These are phyloP conservation scores for Chenopodium berlandieri DNA, from an alignment of 148 eudicot species.

Conservation along the genomic window DNA sequence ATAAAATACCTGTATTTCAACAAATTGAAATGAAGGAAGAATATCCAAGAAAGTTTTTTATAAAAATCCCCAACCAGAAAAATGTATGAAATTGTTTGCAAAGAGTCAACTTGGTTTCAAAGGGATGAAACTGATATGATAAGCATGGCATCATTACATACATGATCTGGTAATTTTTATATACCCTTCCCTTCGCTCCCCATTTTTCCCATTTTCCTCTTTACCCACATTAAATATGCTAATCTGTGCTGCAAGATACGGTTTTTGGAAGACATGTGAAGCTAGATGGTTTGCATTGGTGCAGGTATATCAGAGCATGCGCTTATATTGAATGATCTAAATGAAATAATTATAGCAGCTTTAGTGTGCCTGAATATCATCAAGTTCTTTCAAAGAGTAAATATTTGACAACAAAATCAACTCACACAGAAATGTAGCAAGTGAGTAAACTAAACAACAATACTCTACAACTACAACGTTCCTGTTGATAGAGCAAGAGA, in stretches of 20 bases:
- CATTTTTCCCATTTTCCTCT: neutral
- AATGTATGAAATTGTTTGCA: neutral
- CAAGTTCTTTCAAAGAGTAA: neutral
- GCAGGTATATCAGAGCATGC: neutral
- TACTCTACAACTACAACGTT: neutral
- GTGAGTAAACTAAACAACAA: neutral
- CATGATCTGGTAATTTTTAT: neutral
- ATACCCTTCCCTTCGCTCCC: neutral
- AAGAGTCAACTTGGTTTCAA: neutral
- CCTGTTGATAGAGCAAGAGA: neutral
- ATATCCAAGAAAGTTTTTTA: slow-evolving; percentile 21
- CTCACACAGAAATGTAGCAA: neutral
- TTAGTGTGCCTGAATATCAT: neutral
- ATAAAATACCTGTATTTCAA: slow-evolving; percentile 75
- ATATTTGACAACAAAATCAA: neutral
- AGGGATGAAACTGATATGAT: slow-evolving; percentile 1
- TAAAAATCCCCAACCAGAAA: slow-evolving; percentile 2
- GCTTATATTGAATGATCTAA: neutral
- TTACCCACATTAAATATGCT: neutral
- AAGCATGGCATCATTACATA: neutral
- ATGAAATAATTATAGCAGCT: neutral
- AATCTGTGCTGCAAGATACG: neutral
- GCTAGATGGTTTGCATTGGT: neutral
- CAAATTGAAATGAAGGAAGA: slow-evolving; percentile 24
- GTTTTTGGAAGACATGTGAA: neutral